Conservation (phyloP, 108 stramenopile species). For the Nitzschia palea region DNA sequence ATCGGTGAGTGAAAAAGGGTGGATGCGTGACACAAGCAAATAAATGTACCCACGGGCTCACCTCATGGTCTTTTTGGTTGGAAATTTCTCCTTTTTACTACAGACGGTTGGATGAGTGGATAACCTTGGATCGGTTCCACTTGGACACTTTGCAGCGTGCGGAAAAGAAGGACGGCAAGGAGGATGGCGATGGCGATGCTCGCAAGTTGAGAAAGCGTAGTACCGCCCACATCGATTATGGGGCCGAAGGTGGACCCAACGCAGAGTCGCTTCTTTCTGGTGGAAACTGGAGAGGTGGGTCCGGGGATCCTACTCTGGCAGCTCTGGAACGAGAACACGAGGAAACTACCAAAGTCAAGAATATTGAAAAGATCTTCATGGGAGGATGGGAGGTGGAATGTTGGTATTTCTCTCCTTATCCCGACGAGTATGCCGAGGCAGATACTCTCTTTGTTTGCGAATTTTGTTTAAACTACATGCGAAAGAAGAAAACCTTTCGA, state of each 20-base stretch:
- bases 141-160: conserved; percentile 54
- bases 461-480: conserved; percentile 95
- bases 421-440: conserved; percentile 77
- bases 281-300: conserved; percentile 70
- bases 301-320: conserved; percentile 61
- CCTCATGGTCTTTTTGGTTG: conserved; percentile 2
- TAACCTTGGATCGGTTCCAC: conserved; percentile 58
- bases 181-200: conserved; percentile 16
- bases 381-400: conserved; percentile 90
- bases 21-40: too few relatives aligned
- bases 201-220: conserved; percentile 11
- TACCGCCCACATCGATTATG: neutral
- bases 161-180: conserved; percentile 2
- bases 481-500: conserved; percentile 67
- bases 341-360: conserved; percentile 99
- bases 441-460: conserved; percentile 96
- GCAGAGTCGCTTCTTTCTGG: conserved; percentile 34
- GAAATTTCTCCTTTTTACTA: conserved; percentile 2
- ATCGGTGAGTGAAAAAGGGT: conserved; percentile 56
- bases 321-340: conserved; percentile 95
- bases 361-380: conserved; percentile 93
- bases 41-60: neutral
- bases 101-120: conserved; percentile 87
- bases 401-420: conserved; percentile 99
- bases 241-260: conserved; percentile 1